Evolutionary conservation across 345 rosid species (phyloP).

Genomic region (Chamaenerion angustifolium): DNA sequence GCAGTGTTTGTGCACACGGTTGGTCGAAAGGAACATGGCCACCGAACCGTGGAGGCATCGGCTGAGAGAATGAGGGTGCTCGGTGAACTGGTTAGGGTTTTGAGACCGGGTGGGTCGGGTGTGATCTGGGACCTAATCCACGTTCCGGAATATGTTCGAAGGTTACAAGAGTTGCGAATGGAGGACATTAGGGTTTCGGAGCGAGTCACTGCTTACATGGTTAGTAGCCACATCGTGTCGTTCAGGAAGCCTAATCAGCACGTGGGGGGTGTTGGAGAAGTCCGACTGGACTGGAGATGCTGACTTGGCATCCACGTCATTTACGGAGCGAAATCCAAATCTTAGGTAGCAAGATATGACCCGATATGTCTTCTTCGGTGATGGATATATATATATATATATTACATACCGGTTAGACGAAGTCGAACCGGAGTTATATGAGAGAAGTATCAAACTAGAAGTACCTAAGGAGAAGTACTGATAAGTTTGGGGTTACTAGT

Average conservation of each 20-base stretch:
- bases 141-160: constrained; percentile 65
- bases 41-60: constrained; percentile 74
- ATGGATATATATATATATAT: too few relatives aligned
- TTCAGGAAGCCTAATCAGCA: constrained; percentile 70
- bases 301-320: constrained; percentile 10
- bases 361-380: too few relatives aligned
- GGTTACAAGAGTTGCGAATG: constrained; percentile 79
- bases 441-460: too few relatives aligned
- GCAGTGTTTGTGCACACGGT: constrained; percentile 83
- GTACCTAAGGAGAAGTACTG: too few relatives aligned
- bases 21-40: constrained; percentile 84
- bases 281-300: constrained; percentile 64
- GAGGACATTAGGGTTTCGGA: constrained; percentile 72
- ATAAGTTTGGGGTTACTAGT: too few relatives aligned
- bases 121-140: constrained; percentile 84
- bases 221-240: constrained; percentile 75
- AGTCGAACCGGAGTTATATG: too few relatives aligned
- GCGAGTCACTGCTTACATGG: constrained; percentile 89
- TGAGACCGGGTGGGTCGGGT: constrained; percentile 66
- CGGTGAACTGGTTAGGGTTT: constrained; percentile 81
- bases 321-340: too few relatives aligned
- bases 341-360: too few relatives aligned
- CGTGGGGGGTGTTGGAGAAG: constrained; percentile 38
- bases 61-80: constrained; percentile 78
- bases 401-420: too few relatives aligned